Evolutionary conservation across 164 flowering plant species (phyloP), one percentile per base, ranked within the genome.

Genomic region (Magnolia kwangsiensis): DNA sequence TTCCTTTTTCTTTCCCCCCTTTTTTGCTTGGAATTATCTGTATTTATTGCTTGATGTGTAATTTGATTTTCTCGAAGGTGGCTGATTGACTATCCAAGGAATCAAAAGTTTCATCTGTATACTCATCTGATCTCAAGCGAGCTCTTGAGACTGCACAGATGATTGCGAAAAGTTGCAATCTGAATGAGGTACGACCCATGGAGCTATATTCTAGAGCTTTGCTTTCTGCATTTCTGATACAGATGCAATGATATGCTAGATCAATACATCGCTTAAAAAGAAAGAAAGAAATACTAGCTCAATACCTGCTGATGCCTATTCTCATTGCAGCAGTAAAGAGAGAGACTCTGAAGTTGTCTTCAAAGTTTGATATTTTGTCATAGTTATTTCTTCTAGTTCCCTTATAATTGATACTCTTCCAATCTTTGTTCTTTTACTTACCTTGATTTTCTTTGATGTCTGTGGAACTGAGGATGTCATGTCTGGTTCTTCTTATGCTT

Each of bases 91-190:
- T 95, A 72, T 87, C 95, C 49, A 87, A 77, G 83, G 97, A 88
- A 74, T 78, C 84, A 27, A 86, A 85, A 65, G 80, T 93, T 72
- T 87, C 98, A 74, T 89, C 82, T 21, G 76, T 93, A 3, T 95
- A 93, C 78, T 86, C 98, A n/a, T 95, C 99, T 72, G 99, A 95
- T 80, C 83, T 92, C 87, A 90, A 85, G 75, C 82, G 99, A 80
- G 99, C 98, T 21, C 75, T 64, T 72, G 92, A 86, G 37, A 94
- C 99, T 16, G 99, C 97, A 55, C 85, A 90, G 83, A 84, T 71
- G n/a, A 96, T 96, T 79, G 94, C 97, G 72, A 77, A 77, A 64
- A 75, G 78, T 6, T 94, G 95, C 84, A 94, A 89, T 59, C 82
- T 80, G 63, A 74, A 84, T 29, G 89, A 94, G 97, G 99, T 96